Evolutionary conservation across 768 basidiomycete genomes (phyloP), one percentile per base, ranked within the genome.

Genomic region (Russula earlei): DNA sequence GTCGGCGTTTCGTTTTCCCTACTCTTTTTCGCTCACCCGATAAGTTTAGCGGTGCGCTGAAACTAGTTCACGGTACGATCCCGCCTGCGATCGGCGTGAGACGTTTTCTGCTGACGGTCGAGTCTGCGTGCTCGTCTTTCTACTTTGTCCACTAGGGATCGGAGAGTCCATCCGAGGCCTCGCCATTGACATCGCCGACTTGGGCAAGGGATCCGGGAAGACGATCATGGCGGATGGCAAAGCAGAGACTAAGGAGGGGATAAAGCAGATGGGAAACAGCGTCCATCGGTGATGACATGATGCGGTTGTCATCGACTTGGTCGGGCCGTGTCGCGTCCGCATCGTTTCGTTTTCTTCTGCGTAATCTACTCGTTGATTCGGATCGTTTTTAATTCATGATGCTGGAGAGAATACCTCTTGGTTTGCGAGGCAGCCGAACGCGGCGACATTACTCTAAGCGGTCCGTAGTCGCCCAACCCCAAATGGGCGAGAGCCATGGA

Each of bases 81-180:
- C 25, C 10, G n/a, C 22, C 11, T 6, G 17, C 24, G 0, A 14
- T 19, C 9, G 15, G 12, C 19, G 44, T 33, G 9, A 6, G 17
- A 19, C 34, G 9, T n/a, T 36, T 36, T 34, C 1, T 1, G 7
- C 15, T 41, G 20, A 58, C 41, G 5, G 15, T 31, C 45, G 14
- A 25, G 29, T 20, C 15, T 33, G 6, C 11, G 31, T 11, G 31
- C 31, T 33, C n/a, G n/a, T 36, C 34, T 11, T 9, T 36, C 5
- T 2, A 36, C n/a, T 20, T 24, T 42, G 3, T 27, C n/a, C n/a
- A n/a, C n/a, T 44, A 58, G 57, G 57, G 22, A 36, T 54, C 9
- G 57, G 57, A 49, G 57, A 58, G 10, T 17, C 52, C 6, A 37
- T 58, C n/a, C 57, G 57, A 24, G 57, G 57, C 2, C 20, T 38